Percentiles rank a stretch among this genome's conserved stretches.
These are phyloP conservation scores for Colletotrichum cereale DNA, from an alignment of 2,329 filamentous ascomycete genomes.

Conservation along the genomic window DNA sequence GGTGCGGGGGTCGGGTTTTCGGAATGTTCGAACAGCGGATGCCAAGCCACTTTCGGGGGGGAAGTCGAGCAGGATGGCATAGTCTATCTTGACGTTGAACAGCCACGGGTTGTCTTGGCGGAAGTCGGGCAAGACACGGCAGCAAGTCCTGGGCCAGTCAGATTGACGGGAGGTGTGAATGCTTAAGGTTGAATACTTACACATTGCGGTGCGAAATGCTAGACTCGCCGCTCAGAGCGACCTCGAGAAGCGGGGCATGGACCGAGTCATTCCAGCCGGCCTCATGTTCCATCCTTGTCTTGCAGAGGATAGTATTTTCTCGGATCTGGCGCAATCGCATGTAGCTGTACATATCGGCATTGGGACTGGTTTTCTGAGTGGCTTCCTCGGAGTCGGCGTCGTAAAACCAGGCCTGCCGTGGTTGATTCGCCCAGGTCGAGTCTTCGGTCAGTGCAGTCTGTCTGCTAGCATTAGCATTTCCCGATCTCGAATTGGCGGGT, in stretches of 20 bases:
- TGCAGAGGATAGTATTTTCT: conserved; percentile 13
- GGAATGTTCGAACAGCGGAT: neutral
- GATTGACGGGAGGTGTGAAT: neutral
- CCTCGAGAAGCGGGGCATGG: neutral
- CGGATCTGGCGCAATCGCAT: neutral
- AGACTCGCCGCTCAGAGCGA: neutral
- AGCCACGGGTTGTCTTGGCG: neutral
- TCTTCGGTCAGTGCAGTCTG: neutral
- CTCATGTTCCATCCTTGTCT: conserved; percentile 32
- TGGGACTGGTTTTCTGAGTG: too few species aligned
- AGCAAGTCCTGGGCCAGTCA: neutral
- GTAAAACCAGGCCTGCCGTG: neutral
- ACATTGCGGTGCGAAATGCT: neutral
- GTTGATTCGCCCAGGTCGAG: neutral
- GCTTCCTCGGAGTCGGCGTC: too few species aligned
- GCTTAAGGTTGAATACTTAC: neutral
- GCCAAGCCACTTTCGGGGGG: neutral
- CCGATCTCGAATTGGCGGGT: too few species aligned
- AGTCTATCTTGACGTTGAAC: conserved; percentile 14
- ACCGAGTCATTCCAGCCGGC: conserved; percentile 12
- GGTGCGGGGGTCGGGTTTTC: neutral
- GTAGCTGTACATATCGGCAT: neutral
- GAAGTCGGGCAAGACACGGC: neutral
- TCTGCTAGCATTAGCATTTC: neutral
- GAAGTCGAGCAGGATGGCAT: conserved; percentile 2